phyloP scores from a whole-genome alignment of 169 alveolate genomes.

The Eimeria acervulina region DNA sequence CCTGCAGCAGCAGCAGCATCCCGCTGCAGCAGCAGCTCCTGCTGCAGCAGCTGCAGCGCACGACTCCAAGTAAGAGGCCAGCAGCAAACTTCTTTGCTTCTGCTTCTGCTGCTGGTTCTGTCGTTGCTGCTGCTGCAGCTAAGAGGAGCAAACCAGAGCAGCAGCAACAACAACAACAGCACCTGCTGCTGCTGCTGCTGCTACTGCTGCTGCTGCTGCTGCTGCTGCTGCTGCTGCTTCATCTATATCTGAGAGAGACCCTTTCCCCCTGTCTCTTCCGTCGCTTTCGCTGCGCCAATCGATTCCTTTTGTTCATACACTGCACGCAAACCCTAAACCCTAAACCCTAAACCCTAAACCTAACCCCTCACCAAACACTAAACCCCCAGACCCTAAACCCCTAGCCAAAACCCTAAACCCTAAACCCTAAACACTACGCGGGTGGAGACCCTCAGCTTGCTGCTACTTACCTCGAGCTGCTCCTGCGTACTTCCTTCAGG shows the following conservation, averaged over 20 bases:
- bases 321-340: slow-evolving; percentile 39
- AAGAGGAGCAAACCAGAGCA: too few species aligned
- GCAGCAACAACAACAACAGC: too few species aligned
- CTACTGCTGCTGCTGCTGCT: too few species aligned
- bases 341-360: neutral
- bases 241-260: slow-evolving; percentile 43
- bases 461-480: neutral
- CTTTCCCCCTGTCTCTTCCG: slow-evolving; percentile 64
- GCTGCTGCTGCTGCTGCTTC: neutral
- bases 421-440: neutral
- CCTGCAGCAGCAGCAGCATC: neutral
- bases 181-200: too few species aligned
- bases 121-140: neutral
- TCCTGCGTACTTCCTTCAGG: neutral
- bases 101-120: neutral
- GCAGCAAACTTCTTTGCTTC: neutral
- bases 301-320: slow-evolving; percentile 69
- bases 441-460: neutral
- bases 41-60: neutral
- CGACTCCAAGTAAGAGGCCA: neutral
- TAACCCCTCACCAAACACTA: neutral
- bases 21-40: neutral
- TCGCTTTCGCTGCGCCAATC: slow-evolving; percentile 39
- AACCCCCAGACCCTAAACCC: neutral
- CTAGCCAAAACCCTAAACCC: neutral